A percentile compares a stretch with the other conserved stretches of the same genome.
Conservation (phyloP, 805 yeast species). For the Hanseniaspora nectarophila region DNA sequence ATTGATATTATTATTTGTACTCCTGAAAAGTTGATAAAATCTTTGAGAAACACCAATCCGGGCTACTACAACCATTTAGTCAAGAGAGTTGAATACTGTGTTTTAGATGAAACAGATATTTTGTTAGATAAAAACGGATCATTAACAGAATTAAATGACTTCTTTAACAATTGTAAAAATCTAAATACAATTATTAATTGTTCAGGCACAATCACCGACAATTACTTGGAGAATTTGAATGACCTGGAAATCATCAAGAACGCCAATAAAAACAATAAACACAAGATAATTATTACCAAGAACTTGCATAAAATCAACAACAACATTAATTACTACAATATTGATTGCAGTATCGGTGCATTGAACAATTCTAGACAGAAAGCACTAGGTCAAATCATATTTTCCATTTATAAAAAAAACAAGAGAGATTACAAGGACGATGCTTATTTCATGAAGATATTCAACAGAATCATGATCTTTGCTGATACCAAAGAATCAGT, state of each 20-base stretch:
- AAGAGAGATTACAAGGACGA: slow-evolving; percentile 38
- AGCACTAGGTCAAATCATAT: slow-evolving; percentile 78
- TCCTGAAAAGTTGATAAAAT: slow-evolving; percentile 52
- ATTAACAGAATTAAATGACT: slow-evolving; percentile 48
- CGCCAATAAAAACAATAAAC: slow-evolving; percentile 24
- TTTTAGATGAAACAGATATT: slow-evolving; percentile 90
- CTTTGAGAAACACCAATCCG: slow-evolving; percentile 29
- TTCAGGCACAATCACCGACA: slow-evolving; percentile 81
- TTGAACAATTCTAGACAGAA: slow-evolving; percentile 72
- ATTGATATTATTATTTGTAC: slow-evolving; percentile 77
- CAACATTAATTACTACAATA: slow-evolving; percentile 55
- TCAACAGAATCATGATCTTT: slow-evolving; percentile 73
- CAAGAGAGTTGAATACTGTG: slow-evolving; percentile 45
- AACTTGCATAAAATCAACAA: slow-evolving; percentile 74
- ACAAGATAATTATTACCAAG: slow-evolving; percentile 66
- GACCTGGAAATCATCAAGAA: slow-evolving; percentile 32
- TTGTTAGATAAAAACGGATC: slow-evolving; percentile 60
- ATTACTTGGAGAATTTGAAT: slow-evolving; percentile 51
- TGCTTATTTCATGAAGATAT: slow-evolving; percentile 35
- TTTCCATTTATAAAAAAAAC: slow-evolving; percentile 73
- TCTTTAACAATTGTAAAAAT: slow-evolving; percentile 40
- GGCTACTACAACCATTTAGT: slow-evolving; percentile 1
- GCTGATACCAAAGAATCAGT: slow-evolving; percentile 66
- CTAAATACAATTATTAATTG: slow-evolving; percentile 60
- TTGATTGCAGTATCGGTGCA: slow-evolving; percentile 68